These are phyloP conservation scores for Cladosporium austrohemisphaericum DNA, from an alignment of 2,329 filamentous ascomycete genomes.

Conservation along the genomic window DNA sequence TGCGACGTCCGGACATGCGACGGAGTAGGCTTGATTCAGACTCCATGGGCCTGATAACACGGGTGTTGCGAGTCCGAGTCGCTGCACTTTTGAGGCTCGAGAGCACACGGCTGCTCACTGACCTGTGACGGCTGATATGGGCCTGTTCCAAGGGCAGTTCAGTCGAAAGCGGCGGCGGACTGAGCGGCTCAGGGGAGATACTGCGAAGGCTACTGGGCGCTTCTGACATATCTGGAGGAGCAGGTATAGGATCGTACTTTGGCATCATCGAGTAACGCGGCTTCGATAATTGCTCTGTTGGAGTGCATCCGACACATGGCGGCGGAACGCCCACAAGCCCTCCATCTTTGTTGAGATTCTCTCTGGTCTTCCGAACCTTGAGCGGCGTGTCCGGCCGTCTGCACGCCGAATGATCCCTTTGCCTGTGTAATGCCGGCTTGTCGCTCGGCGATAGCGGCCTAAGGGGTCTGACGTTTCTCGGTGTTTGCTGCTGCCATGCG, in stretches of 20 bases:
- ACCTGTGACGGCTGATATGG: conserved; percentile 28
- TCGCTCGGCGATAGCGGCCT: conserved; percentile 25
- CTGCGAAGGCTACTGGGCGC: conserved; percentile 1
- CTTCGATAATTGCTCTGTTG: background rate
- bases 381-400: conserved; percentile 28
- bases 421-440: conserved; percentile 28
- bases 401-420: conserved; percentile 33
- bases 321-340: conserved; percentile 8
- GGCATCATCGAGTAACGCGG: background rate
- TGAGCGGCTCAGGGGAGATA: background rate
- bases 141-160: conserved; percentile 3
- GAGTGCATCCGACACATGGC: conserved; percentile 7
- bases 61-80: conserved; percentile 27
- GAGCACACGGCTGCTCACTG: conserved; percentile 34
- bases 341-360: conserved; percentile 28
- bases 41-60: conserved; percentile 24
- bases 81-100: conserved; percentile 35
- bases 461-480: background rate
- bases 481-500: background rate
- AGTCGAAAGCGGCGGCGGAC: background rate
- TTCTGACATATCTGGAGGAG: background rate
- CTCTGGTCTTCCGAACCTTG: conserved; percentile 35
- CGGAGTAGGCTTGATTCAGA: conserved; percentile 29
- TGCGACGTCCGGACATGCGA: conserved; percentile 28
- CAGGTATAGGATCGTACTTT: background rate